Evolutionary conservation across 768 basidiomycete species (phyloP), one percentile per base, ranked within the genome.

Genomic region (Tricholomella constricta): DNA sequence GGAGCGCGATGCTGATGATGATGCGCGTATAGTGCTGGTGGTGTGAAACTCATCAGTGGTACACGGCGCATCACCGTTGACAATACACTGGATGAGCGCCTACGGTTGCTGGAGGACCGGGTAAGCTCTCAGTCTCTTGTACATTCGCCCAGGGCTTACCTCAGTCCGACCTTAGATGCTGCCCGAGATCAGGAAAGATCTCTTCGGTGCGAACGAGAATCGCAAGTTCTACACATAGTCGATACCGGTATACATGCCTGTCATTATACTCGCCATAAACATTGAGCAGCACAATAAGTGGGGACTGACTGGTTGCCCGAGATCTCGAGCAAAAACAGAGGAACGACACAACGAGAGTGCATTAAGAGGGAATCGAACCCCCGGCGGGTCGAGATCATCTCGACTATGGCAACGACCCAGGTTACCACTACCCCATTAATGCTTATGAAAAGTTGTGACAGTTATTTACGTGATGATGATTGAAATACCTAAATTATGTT

Each of bases 1-100:
- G 48, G 34, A 20, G 25, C 26, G 19, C n/a, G 23, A 35, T 20
- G 17, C 35, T 48, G 19, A 46, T n/a, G 11, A 32, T 22, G 10
- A 25, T 44, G 36, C 42, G 14, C n/a, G 26, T 58, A 6, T 55
- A 92, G 91, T 57, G 83, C 94, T 51, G 97, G 97, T 12, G 96
- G 96, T 12, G 74, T 97, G 42, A 85, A 86, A 62, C 80, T 98
- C 15, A 65, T 80, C 12, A 89, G 82, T 47, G 88, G 87, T 19
- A 79, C 79, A 9, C 78, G 80, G 29, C 83, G 92, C 46, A 98
- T 98, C 68, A 88, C 84, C 19, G 79, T 99, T 20, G 91, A 98
- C 71, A 98, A 99, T 66, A 94, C 95, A 2, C 76, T 99, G 45
- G 95, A 96, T 61, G 94, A 98, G 69, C 81, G 96, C 42, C 71